Evolutionary conservation across 768 basidiomycete species (phyloP).

Genomic region (Agaricus blazei): DNA sequence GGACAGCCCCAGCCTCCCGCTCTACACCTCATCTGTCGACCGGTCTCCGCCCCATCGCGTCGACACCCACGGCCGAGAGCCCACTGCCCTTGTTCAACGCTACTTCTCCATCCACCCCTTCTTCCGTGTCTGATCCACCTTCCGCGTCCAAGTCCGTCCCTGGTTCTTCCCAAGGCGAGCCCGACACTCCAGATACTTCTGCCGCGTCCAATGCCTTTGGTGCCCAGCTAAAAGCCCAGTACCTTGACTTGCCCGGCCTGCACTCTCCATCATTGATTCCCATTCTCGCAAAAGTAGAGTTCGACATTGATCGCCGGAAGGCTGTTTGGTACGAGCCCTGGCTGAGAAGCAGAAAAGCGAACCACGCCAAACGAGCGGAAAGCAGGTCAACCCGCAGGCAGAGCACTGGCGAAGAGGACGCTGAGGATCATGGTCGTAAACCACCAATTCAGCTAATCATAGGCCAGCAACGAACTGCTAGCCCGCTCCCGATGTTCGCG

Average conservation of each 20-base stretch:
- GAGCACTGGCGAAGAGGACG: conserved; percentile 14
- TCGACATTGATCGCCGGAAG: conserved; percentile 79
- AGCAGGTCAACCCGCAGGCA: conserved; percentile 24
- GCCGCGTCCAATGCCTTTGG: conserved; percentile 25
- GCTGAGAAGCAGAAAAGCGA: conserved; percentile 58
- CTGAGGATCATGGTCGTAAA: conserved; percentile 20
- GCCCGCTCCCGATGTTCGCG: conserved; percentile 23
- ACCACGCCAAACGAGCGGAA: conserved; percentile 54
- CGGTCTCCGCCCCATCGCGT: conserved; percentile 41
- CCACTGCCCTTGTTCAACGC: conserved; percentile 32
- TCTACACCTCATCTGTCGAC: conserved; percentile 35
- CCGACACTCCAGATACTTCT: conserved; percentile 55
- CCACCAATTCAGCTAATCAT: conserved; percentile 50
- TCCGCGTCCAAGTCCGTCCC: conserved; percentile 44
- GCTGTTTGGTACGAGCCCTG: conserved; percentile 88
- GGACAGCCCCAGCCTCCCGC: conserved; percentile 29
- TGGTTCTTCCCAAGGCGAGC: conserved; percentile 35
- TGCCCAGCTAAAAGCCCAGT: conserved; percentile 29
- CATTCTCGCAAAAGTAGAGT: conserved; percentile 91
- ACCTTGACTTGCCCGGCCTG: conserved; percentile 64
- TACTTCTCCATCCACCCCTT: conserved; percentile 50
- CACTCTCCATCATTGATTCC: conserved; percentile 63
- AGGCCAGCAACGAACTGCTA: conserved; percentile 39
- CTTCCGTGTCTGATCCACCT: conserved; percentile 44
- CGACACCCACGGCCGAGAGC: conserved; percentile 32